Evolutionary conservation across 768 basidiomycete genomes (phyloP), one percentile per base, ranked within the genome.

Genomic region (Termitomyces sp.): DNA sequence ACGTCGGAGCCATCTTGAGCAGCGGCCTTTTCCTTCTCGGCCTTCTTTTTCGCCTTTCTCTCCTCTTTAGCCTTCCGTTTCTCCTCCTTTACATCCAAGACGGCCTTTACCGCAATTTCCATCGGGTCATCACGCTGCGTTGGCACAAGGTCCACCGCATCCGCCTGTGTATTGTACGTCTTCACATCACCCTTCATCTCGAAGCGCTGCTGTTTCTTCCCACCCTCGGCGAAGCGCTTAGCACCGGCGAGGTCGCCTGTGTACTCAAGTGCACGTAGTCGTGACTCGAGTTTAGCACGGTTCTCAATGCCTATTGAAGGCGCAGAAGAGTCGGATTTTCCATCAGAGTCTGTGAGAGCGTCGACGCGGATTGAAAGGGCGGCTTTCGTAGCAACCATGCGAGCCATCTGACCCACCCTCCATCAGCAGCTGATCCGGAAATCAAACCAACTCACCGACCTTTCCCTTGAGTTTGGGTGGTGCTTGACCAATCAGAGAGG

Each of bases 331-430:
- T 88, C 92, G 1, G 91, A 92, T 70, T 98, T 97, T 63, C 85
- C 89, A 57, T 98, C 92, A 9, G 85, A 78, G 58, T 97, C 93
- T 41, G 95, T 88, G 45, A 99, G 86, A 7, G 97, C 97, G 62
- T 99, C 97, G 37, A 98, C 93, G 70, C 97, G 96, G 64, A 97
- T 93, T 5, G 96, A 96, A 14, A 99, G 84, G 1, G 97, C 91
- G 3, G 96, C 87, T 77, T 99, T 99, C 46, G 97, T 98, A 47
- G 97, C 95, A 30, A 98, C 93, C 97, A 99, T 99, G 65, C 97
- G 91, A 21, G 97, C 97, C 97, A 98, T 98, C 87, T 90, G 63
- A 6, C 52, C 24, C 34, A 59, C 52, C 24, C 6, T 52, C 22
- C 14, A 30, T 56, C 19, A 30, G 40, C 35, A 11, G 24, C 19